These are phyloP conservation scores for Trichoderma citrinoviride DNA, from an alignment of 2,329 filamentous ascomycete genomes.

Conservation along the genomic window DNA sequence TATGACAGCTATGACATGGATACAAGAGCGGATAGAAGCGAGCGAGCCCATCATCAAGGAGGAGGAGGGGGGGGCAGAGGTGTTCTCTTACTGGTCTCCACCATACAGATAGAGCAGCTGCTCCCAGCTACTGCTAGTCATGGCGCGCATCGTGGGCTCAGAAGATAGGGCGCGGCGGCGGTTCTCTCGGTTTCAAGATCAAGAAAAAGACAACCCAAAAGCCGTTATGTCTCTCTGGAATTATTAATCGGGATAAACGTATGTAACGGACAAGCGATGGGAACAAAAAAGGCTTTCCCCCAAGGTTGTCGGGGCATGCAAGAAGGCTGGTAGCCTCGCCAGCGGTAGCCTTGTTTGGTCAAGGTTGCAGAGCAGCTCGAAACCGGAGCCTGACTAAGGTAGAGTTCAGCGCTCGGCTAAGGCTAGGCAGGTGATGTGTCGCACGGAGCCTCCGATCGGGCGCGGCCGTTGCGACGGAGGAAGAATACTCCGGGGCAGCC, in stretches of 20 bases:
- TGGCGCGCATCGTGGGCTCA: background rate
- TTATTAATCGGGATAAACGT: background rate
- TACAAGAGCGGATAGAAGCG: background rate
- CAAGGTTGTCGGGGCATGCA: background rate
- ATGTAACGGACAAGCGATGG: too few species aligned
- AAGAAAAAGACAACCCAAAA: too few species aligned
- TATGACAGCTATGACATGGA: background rate
- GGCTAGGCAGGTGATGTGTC: background rate
- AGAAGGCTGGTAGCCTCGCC: background rate
- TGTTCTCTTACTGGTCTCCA: slow-evolving; percentile 38
- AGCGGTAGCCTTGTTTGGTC: slow-evolving; percentile 14
- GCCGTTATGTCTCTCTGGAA: background rate
- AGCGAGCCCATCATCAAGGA: background rate
- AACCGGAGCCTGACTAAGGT: background rate
- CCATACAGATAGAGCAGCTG: slow-evolving; percentile 40
- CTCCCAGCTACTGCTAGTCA: background rate
- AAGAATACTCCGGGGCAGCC: background rate
- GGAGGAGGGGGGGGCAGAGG: background rate
- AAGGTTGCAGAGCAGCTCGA: background rate
- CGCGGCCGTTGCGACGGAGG: background rate
- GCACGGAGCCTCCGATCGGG: slow-evolving; percentile 8
- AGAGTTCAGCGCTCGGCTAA: background rate
- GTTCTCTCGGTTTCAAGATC: background rate
- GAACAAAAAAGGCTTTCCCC: background rate
- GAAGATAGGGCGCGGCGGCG: background rate